Percentiles rank a stretch among this genome's conserved stretches.
phyloP scores from a whole-genome alignment of 495 filamentous ascomycete genomes.

The Rostrohypoxylon terebratum region DNA sequence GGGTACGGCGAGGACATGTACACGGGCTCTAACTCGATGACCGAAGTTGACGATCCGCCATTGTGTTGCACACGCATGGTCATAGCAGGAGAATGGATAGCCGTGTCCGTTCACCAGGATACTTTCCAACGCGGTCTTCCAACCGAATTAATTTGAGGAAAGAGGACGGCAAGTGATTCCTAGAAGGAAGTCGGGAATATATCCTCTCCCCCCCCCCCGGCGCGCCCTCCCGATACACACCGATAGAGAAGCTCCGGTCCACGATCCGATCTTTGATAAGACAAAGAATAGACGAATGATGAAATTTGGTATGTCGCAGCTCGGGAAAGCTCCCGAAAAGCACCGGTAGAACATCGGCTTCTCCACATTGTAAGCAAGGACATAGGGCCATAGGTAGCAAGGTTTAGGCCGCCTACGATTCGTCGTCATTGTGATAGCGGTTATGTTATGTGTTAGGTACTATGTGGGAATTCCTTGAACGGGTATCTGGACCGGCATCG shows the following conservation, averaged over 20 bases:
- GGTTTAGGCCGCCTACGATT: background rate
- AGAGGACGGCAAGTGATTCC: background rate
- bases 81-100: conserved; percentile 17
- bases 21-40: conserved; percentile 43
- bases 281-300: background rate
- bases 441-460: too few relatives aligned
- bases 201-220: background rate
- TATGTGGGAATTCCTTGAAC: conserved; percentile 16
- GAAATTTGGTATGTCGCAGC: conserved; percentile 6
- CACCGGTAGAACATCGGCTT: conserved; percentile 44
- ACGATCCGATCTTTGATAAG: background rate
- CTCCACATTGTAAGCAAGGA: background rate
- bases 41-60: conserved; percentile 42
- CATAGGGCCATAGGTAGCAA: too few relatives aligned
- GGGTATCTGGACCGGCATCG: conserved; percentile 29
- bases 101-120: background rate
- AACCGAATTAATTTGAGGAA: background rate
- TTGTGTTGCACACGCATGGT: conserved; percentile 33
- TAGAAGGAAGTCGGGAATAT: background rate
- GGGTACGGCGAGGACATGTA: conserved; percentile 30
- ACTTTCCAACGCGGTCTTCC: background rate
- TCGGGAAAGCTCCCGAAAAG: conserved; percentile 13
- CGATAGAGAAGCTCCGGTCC: conserved; percentile 11
- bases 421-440: background rate
- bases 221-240: conserved; percentile 1